phyloP scores from a whole-genome alignment of 2,329 filamentous ascomycete genomes.

The Lecanosticta acicola region DNA sequence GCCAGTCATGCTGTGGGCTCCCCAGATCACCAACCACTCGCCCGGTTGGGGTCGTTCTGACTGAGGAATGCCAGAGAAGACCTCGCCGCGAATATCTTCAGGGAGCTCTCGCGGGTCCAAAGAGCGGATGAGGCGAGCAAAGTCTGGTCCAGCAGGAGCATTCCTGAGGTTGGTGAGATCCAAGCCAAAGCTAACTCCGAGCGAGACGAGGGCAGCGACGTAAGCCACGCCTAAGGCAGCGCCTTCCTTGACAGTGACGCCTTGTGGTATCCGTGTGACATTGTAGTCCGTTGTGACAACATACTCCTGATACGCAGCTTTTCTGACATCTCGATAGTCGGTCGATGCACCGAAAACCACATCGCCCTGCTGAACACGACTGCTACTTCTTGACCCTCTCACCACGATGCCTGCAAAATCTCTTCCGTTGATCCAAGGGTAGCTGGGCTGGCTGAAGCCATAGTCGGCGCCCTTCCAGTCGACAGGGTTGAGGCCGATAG shows the following conservation, averaged over 20 bases:
- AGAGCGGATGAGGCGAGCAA: constrained; percentile 47
- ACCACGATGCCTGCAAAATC: constrained; percentile 64
- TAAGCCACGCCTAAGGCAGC: constrained; percentile 66
- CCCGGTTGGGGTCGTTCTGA: constrained; percentile 53
- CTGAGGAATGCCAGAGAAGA: constrained; percentile 50
- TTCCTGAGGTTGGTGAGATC: constrained; percentile 49
- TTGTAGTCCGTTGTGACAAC: constrained; percentile 61
- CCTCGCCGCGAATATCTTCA: constrained; percentile 58
- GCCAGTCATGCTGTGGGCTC: constrained; percentile 67
- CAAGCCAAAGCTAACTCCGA: constrained; percentile 65
- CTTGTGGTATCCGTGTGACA: constrained; percentile 54
- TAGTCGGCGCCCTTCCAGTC: constrained; percentile 68
- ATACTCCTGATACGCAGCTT: constrained; percentile 67
- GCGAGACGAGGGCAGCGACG: constrained; percentile 60
- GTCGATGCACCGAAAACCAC: constrained; percentile 61
- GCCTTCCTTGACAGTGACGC: constrained; percentile 50
- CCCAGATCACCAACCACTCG: constrained; percentile 71
- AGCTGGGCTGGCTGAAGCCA: constrained; percentile 61
- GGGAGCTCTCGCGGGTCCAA: constrained; percentile 49
- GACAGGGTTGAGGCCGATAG: constrained; percentile 69
- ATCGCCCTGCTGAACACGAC: constrained; percentile 53
- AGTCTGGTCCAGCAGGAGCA: constrained; percentile 51
- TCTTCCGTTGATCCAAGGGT: constrained; percentile 64
- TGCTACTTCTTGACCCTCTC: constrained; percentile 37
- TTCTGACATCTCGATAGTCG: constrained; percentile 66